Percentiles rank a stretch among this genome's conserved stretches.
phyloP scores from a whole-genome alignment of 768 basidiomycete genomes.

The Tylopilus balloui region DNA sequence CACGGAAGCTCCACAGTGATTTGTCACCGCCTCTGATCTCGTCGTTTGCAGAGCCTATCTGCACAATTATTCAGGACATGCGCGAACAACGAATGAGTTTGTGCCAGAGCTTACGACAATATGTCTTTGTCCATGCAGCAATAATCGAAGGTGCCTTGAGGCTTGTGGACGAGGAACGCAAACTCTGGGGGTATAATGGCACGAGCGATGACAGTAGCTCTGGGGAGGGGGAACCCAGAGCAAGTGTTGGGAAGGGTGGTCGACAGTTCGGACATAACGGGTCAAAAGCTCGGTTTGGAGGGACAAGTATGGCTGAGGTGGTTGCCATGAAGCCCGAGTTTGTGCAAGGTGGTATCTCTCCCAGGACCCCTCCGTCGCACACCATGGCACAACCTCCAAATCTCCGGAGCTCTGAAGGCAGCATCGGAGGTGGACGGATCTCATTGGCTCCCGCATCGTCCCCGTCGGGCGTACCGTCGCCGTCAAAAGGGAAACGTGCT shows the following conservation, averaged over 20 bases:
- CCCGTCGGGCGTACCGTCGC: conserved; percentile 24
- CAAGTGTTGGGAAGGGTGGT: conserved; percentile 8
- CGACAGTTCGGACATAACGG: conserved; percentile 18
- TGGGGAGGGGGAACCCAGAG: conserved; percentile 8
- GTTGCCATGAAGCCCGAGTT: not conserved
- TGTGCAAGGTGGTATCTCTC: not conserved
- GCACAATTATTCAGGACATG: conserved; percentile 85
- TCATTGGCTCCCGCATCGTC: conserved; percentile 10
- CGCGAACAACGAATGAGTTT: conserved; percentile 95
- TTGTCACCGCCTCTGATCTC: conserved; percentile 57
- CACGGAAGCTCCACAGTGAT: conserved; percentile 52
- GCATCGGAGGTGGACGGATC: conserved; percentile 1
- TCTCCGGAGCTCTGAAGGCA: conserved; percentile 4
- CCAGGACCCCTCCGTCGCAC: conserved; percentile 9
- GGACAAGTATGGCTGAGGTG: not conserved
- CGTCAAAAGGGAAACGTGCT: conserved; percentile 54
- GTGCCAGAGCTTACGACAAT: conserved; percentile 92
- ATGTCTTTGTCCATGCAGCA: conserved; percentile 87
- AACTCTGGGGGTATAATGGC: conserved; percentile 28
- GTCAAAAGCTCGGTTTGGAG: conserved; percentile 6
- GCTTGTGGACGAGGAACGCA: conserved; percentile 69
- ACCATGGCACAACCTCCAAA: conserved; percentile 1
- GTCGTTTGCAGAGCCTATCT: conserved; percentile 71
- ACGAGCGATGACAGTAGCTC: conserved; percentile 21
- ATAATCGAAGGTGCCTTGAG: conserved; percentile 76